phyloP scores from a whole-genome alignment of 768 basidiomycete species.

The Mycena haematopus region DNA sequence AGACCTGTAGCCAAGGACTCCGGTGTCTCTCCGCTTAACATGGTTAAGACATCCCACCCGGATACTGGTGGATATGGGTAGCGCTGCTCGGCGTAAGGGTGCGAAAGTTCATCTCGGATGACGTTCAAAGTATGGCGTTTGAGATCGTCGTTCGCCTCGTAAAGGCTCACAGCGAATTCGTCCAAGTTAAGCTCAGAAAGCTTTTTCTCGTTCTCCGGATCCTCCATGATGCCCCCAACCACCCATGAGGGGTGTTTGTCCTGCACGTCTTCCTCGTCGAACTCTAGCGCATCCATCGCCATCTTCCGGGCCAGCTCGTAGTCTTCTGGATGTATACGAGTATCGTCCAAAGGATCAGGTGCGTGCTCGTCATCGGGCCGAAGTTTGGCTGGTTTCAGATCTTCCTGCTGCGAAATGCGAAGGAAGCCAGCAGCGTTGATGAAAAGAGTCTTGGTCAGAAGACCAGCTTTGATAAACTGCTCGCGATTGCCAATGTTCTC shows the following conservation, averaged over 20 bases:
- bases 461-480: slow-evolving; percentile 81
- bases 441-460: slow-evolving; percentile 88
- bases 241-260: slow-evolving; percentile 92
- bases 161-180: slow-evolving; percentile 94
- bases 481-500: slow-evolving; percentile 87
- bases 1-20: slow-evolving; percentile 79
- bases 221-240: slow-evolving; percentile 85
- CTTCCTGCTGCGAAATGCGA: slow-evolving; percentile 78
- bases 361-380: slow-evolving; percentile 73
- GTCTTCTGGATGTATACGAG: slow-evolving; percentile 96
- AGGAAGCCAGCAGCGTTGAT: slow-evolving; percentile 93
- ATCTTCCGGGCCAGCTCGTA: slow-evolving; percentile 98
- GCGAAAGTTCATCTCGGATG: slow-evolving; percentile 85
- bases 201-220: slow-evolving; percentile 78
- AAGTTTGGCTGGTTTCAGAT: slow-evolving; percentile 65
- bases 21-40: slow-evolving; percentile 93
- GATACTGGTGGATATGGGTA: slow-evolving; percentile 64
- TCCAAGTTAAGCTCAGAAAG: slow-evolving; percentile 91
- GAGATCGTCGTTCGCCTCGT: slow-evolving; percentile 79
- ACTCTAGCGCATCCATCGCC: slow-evolving; percentile 95
- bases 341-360: slow-evolving; percentile 91
- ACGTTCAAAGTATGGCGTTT: slow-evolving; percentile 91
- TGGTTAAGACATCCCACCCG: slow-evolving; percentile 86
- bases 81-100: slow-evolving; percentile 82
- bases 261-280: slow-evolving; percentile 96